Conservation (phyloP, 2,329 filamentous ascomycete species). For the Tolypocladium inflatum region DNA sequence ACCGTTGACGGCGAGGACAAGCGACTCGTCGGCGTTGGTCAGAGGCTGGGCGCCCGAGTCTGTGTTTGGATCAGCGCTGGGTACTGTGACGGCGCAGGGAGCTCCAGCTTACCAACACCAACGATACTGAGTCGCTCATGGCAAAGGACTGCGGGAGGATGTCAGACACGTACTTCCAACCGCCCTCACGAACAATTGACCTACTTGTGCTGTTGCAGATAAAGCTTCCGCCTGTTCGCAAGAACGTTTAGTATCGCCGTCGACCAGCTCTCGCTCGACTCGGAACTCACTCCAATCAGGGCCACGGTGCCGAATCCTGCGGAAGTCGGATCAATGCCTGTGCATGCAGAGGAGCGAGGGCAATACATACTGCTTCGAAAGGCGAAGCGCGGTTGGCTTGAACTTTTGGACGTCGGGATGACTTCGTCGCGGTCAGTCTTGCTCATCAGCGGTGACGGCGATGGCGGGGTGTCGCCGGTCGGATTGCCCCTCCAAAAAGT, state of each 20-base stretch:
- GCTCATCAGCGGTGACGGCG: neutral
- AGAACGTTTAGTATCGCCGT: neutral
- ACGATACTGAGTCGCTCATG: conserved; percentile 98
- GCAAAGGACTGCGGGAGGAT: conserved; percentile 60
- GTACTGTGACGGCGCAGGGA: neutral
- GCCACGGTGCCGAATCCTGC: conserved; percentile 84
- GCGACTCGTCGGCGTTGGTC: conserved; percentile 78
- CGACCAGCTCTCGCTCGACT: neutral
- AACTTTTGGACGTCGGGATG: conserved; percentile 94
- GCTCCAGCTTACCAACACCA: conserved; percentile 64
- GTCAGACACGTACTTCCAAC: conserved; percentile 14
- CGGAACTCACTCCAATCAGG: conserved; percentile 88
- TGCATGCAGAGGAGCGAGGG: neutral
- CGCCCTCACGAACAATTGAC: conserved; percentile 20
- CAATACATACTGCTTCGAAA: conserved; percentile 78
- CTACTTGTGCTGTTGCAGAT: conserved; percentile 85
- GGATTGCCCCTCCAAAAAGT: conserved; percentile 18
- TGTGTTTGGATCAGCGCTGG: conserved; percentile 24
- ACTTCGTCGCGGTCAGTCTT: conserved; percentile 26
- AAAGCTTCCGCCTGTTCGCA: conserved; percentile 66
- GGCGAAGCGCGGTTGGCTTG: conserved; percentile 86
- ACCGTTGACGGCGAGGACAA: conserved; percentile 94
- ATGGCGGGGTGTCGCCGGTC: conserved; percentile 20
- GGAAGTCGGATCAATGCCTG: conserved; percentile 5
- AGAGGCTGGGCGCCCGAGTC: conserved; percentile 94